Conservation (phyloP, 1,139 yeast genomes). For the Entelexis sorbosivorans region DNA sequence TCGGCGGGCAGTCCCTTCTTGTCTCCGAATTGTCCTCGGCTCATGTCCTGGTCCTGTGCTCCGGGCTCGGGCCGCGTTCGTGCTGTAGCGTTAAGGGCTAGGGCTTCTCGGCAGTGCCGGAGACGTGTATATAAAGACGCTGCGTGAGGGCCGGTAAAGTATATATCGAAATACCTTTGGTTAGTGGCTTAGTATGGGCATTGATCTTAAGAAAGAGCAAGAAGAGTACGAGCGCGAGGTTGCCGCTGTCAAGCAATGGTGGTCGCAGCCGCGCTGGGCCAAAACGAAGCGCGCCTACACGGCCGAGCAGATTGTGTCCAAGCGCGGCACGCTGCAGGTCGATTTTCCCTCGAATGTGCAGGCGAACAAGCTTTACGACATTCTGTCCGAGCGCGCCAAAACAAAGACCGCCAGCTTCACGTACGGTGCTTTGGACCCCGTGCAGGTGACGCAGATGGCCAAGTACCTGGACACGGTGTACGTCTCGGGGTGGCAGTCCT, state of each 20-base stretch:
- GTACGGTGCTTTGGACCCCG: slow-evolving; percentile 93
- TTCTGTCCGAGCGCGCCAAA: slow-evolving; percentile 61
- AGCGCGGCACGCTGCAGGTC: slow-evolving; percentile 66
- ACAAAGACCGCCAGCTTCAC: slow-evolving; percentile 75
- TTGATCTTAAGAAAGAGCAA: slow-evolving; percentile 53
- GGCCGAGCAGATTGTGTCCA: slow-evolving; percentile 78
- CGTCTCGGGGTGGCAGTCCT: slow-evolving; percentile 98
- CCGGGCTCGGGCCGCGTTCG: slow-evolving; percentile 3
- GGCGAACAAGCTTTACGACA: slow-evolving; percentile 67
- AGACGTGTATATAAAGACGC: not conserved
- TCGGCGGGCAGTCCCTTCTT: too few relatives aligned
- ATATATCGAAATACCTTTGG: not conserved
- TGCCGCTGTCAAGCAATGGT: slow-evolving; percentile 70
- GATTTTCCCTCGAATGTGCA: slow-evolving; percentile 68
- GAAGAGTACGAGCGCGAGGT: slow-evolving; percentile 57
- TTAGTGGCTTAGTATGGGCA: slow-evolving; percentile 21
- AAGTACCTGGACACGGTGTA: slow-evolving; percentile 85
- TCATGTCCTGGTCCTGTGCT: not conserved
- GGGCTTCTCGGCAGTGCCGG: not conserved
- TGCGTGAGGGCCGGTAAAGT: not conserved
- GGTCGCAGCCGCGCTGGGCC: slow-evolving; percentile 86
- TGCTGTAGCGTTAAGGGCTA: not conserved
- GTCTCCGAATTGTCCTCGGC: not conserved
- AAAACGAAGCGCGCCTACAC: slow-evolving; percentile 80
- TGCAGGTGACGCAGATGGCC: slow-evolving; percentile 94